phyloP scores from a whole-genome alignment of 1,284 basidiomycete species.

The Retiboletus fuscus region DNA sequence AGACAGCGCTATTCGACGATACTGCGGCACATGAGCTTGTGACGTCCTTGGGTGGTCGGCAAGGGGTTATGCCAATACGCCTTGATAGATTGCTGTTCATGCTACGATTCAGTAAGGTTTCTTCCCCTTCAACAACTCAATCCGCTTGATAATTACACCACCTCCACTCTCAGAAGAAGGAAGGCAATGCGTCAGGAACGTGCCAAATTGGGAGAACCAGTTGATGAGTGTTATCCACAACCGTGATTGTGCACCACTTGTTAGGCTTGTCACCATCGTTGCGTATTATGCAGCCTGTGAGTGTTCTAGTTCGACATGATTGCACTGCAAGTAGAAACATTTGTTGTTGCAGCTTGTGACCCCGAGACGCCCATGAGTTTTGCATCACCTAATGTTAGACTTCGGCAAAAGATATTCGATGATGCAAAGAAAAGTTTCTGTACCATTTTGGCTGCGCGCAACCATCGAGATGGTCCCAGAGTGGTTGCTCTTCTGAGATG shows the following conservation, averaged over 20 bases:
- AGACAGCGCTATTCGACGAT: constrained; percentile 20
- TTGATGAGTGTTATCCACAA: constrained; percentile 29
- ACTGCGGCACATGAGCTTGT: constrained; percentile 15
- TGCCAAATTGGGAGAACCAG: constrained; percentile 19
- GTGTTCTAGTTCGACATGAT: constrained; percentile 2
- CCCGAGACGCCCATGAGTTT: no score
- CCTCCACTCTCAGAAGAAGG: constrained; percentile 35
- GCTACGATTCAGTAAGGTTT: no score
- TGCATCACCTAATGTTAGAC: neutral
- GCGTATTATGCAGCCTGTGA: constrained; percentile 3
- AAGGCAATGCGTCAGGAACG: constrained; percentile 31
- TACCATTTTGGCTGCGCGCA: constrained; percentile 20
- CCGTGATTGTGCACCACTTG: constrained; percentile 23
- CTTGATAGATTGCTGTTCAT: constrained; percentile 26
- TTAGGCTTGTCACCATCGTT: constrained; percentile 17
- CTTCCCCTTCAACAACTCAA: neutral
- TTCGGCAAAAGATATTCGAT: constrained; percentile 14
- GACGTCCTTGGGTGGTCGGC: neutral
- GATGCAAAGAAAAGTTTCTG: constrained; percentile 7
- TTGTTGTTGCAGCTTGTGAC: no score
- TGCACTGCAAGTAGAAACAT: no score
- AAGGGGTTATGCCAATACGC: neutral
- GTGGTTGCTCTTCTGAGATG: constrained; percentile 40
- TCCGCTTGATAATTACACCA: neutral
- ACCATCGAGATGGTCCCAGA: constrained; percentile 36